phyloP scores from a whole-genome alignment of 1,284 basidiomycete species.

The Moesziomyces antarcticus region DNA sequence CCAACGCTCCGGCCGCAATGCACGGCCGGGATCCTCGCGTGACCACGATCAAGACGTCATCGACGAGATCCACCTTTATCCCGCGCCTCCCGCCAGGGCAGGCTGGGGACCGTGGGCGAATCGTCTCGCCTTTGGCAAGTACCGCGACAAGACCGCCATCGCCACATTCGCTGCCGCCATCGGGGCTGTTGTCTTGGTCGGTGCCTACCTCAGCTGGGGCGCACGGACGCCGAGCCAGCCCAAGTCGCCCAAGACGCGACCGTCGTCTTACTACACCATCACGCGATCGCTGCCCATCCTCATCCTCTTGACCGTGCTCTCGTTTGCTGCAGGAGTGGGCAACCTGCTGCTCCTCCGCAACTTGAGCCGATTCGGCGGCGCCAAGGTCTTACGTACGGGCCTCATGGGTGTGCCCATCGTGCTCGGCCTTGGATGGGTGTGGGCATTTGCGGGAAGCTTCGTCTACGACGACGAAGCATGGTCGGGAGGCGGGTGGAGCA shows the following conservation, averaged over 20 bases:
- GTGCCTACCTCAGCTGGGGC: constrained; percentile 39
- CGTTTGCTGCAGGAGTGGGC: constrained; percentile 81
- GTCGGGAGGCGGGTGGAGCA: constrained; percentile 79
- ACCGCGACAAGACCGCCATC: constrained; percentile 57
- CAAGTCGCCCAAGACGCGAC: constrained; percentile 50
- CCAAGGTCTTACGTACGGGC: constrained; percentile 46
- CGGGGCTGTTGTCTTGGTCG: constrained; percentile 43
- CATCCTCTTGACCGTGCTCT: constrained; percentile 79
- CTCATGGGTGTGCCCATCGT: constrained; percentile 75
- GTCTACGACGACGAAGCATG: constrained; percentile 79
- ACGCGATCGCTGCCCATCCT: constrained; percentile 86
- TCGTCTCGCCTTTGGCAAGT: constrained; percentile 53
- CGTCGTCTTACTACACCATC: constrained; percentile 70
- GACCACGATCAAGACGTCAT: constrained; percentile 15
- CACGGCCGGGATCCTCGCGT: background rate
- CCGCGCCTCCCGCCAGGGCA: constrained; percentile 39
- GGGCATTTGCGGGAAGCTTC: constrained; percentile 90
- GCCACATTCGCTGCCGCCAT: constrained; percentile 44
- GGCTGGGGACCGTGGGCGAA: constrained; percentile 54
- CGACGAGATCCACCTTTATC: constrained; percentile 45
- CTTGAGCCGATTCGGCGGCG: constrained; percentile 44
- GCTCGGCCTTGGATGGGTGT: constrained; percentile 81
- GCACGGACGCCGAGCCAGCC: constrained; percentile 36
- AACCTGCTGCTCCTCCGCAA: constrained; percentile 69
- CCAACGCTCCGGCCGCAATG: constrained; percentile 4